phyloP scores from a whole-genome alignment of 768 basidiomycete genomes.

The Atractiella rhizophila region DNA sequence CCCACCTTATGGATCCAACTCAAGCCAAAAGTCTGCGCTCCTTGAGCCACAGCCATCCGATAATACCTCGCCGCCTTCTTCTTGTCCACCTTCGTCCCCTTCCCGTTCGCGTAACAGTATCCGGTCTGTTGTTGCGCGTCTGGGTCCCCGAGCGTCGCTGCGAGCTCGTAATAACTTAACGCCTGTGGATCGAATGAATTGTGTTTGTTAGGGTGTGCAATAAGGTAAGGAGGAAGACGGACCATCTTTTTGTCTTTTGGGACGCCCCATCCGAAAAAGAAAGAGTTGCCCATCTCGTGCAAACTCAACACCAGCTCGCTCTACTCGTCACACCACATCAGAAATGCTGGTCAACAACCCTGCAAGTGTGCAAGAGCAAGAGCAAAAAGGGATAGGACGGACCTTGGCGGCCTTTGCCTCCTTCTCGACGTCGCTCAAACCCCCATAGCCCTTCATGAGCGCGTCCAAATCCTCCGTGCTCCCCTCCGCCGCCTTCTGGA shows the following conservation, averaged over 20 bases:
- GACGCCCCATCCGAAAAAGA: slow-evolving; percentile 79
- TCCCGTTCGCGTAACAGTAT: slow-evolving; percentile 62
- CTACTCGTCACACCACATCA: slow-evolving; percentile 20
- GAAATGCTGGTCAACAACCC: background rate
- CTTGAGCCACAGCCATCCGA: slow-evolving; percentile 38
- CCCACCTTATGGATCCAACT: too few species aligned
- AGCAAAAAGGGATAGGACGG: background rate
- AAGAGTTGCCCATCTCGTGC: slow-evolving; percentile 78
- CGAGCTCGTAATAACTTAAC: slow-evolving; percentile 42
- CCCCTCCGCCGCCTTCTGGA: slow-evolving; percentile 52
- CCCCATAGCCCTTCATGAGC: slow-evolving; percentile 27
- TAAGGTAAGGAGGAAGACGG: background rate
- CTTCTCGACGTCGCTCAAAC: slow-evolving; percentile 15
- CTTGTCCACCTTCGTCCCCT: slow-evolving; percentile 66
- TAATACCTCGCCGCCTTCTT: slow-evolving; percentile 76
- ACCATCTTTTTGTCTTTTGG: slow-evolving; percentile 67
- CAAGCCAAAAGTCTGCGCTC: slow-evolving; percentile 5
- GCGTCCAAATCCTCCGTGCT: slow-evolving; percentile 52
- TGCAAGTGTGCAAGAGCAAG: background rate
- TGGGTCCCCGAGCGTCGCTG: slow-evolving; percentile 55
- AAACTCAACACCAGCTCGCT: slow-evolving; percentile 65
- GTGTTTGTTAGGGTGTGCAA: slow-evolving; percentile 26
- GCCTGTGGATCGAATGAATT: slow-evolving; percentile 3
- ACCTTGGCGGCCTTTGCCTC: slow-evolving; percentile 36
- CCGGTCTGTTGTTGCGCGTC: slow-evolving; percentile 70